Base-by-base conservation (phyloP, 2,329 filamentous ascomycete species). In the Colletotrichum ledebouriae region DNA sequence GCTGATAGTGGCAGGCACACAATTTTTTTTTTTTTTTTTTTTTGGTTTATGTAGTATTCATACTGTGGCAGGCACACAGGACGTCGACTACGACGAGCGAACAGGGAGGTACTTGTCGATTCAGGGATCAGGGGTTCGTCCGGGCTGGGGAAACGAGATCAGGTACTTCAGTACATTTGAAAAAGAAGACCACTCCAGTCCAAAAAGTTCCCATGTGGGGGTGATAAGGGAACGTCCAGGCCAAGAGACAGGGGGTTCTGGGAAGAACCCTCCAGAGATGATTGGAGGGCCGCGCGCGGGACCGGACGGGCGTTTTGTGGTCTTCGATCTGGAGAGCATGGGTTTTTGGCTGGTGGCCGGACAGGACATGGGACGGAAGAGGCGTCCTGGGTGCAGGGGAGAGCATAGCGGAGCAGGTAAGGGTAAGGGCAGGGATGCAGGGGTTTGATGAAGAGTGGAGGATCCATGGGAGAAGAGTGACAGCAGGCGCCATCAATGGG, bases 141-240 rank as follows among this genome's bases (percentile, higher is more conserved):
- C 22, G 63, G 61, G 60, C 65, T 59, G 65, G 61, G 65, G 61
- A 68, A 68, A n/a, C 37, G 37, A 15, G 37, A 39, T 12, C 37
- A 39, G 37, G 34, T 39, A 39, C 25, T 29, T 4, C 29, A 4
- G 25, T 25, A 5, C 6, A 6, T 29, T 29, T 39, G 37, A 39
- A 39, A 12, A 39, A 39, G 37, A 39, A 59, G 42, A 33, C 67
- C 67, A 66, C 56, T 46, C 57, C 29, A 57, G 61, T 56, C 66
- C 60, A 66, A 67, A 67, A 69, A 67, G 63, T 69, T 69, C 62
- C 61, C 57, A 67, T 20, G 63, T 62, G 62, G 62, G 67, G 62
- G 62, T 62, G 67, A 67, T 66, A 67, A 69, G 67, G 57, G 56
- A 52, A 47, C 25, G 42, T 41, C 34, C 42, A 22, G 33, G 33